Percentiles rank a stretch among this genome's conserved stretches.
Conservation (phyloP, 805 yeast genomes). For the Ascoidea rubescens region DNA sequence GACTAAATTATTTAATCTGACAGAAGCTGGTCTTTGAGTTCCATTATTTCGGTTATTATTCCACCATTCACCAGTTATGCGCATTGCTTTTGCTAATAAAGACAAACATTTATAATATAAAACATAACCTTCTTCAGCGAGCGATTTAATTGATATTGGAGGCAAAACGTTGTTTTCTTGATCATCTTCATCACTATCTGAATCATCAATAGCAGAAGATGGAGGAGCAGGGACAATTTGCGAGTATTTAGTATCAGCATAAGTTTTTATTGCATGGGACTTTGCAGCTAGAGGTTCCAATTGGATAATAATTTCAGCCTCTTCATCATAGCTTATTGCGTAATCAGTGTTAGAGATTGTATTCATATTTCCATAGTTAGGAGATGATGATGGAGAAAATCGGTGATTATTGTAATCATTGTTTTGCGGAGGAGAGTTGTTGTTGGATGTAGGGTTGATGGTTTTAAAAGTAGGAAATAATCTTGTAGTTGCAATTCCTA, state of each 20-base stretch:
- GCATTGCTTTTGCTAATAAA: slow-evolving; percentile 75
- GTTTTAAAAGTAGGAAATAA: slow-evolving; percentile 44
- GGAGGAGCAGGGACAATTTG: slow-evolving; percentile 69
- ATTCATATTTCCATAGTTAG: not conserved
- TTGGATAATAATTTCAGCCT: slow-evolving; percentile 23
- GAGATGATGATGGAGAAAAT: not conserved
- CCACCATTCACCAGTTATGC: slow-evolving; percentile 87
- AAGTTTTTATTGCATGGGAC: slow-evolving; percentile 76
- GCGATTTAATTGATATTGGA: slow-evolving; percentile 36
- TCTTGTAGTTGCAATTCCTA: slow-evolving; percentile 78
- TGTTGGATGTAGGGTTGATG: not conserved
- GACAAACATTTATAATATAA: slow-evolving; percentile 77
- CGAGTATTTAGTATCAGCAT: slow-evolving; percentile 82
- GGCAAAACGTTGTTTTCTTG: slow-evolving; percentile 32
- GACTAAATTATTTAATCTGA: slow-evolving; percentile 32
- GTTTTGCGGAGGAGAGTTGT: not conserved
- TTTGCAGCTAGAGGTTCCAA: slow-evolving; percentile 75
- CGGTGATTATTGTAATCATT: not conserved
- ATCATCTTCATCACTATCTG: slow-evolving; percentile 14
- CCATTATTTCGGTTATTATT: slow-evolving; percentile 21
- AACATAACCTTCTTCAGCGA: slow-evolving; percentile 79
- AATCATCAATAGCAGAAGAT: slow-evolving; percentile 10
- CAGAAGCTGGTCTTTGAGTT: slow-evolving; percentile 16
- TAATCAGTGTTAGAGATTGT: not conserved
- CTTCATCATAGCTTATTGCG: slow-evolving; percentile 3